Evolutionary conservation across 345 rosid species (phyloP).

Genomic region (Nasturtium officinale): DNA sequence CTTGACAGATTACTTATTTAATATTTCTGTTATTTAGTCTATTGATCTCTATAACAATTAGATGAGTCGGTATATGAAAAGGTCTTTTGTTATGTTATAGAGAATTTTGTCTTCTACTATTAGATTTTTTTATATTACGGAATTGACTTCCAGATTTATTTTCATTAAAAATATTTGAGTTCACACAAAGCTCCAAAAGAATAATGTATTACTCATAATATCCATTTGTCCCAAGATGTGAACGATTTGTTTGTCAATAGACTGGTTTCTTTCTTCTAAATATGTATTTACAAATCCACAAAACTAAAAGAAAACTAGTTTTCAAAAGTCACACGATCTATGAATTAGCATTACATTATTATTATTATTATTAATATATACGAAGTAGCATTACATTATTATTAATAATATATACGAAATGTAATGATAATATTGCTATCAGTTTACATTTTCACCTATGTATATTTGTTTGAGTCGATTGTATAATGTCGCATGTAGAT

Average conservation of each 20-base stretch:
- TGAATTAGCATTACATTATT: background rate
- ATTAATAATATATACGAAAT: too few species aligned
- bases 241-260: slow-evolving; percentile 10
- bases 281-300: background rate
- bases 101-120: background rate
- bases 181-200: slow-evolving; percentile 13
- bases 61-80: too few species aligned
- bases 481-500: too few species aligned
- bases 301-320: background rate
- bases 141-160: slow-evolving; percentile 11
- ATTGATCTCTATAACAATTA: too few species aligned
- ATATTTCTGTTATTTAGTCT: too few species aligned
- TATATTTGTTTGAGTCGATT: too few species aligned
- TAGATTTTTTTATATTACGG: background rate
- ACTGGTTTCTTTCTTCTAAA: background rate
- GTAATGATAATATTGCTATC: too few species aligned
- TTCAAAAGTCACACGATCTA: background rate
- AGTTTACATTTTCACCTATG: too few species aligned
- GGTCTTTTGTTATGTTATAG: too few species aligned
- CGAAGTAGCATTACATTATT: too few species aligned
- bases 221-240: slow-evolving; percentile 5
- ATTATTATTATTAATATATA: too few species aligned
- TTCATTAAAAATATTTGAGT: background rate
- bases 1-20: too few species aligned
- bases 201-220: background rate